Evolutionary conservation across 2,329 filamentous ascomycete genomes (phyloP).

Genomic region (Fusarium oligoseptatum): DNA sequence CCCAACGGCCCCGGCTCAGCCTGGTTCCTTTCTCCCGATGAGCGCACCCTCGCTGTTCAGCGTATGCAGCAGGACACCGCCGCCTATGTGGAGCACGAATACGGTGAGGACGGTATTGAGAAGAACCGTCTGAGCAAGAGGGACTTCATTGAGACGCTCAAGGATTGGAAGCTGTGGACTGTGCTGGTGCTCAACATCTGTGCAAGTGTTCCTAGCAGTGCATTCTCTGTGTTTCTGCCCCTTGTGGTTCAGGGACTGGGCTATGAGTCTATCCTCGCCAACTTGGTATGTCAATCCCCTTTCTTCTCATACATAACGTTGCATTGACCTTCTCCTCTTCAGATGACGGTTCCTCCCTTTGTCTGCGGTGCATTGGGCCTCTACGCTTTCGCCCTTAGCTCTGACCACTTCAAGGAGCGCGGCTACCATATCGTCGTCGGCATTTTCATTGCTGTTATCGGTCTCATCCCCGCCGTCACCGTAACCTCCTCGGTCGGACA

Average conservation of each 20-base stretch:
- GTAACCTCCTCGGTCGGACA: slow-evolving; percentile 38
- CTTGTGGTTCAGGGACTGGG: slow-evolving; percentile 46
- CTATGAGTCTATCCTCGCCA: slow-evolving; percentile 46
- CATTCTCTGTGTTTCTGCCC: slow-evolving; percentile 46
- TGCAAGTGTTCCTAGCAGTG: slow-evolving; percentile 45
- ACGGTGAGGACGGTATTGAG: slow-evolving; percentile 44
- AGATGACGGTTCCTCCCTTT: slow-evolving; percentile 48
- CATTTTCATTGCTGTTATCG: slow-evolving; percentile 39
- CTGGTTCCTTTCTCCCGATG: slow-evolving; percentile 42
- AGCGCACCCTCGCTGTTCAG: slow-evolving; percentile 39
- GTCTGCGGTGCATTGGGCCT: slow-evolving; percentile 47
- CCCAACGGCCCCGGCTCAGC: slow-evolving; percentile 44
- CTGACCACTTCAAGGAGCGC: slow-evolving; percentile 43
- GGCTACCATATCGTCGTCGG: slow-evolving; percentile 45
- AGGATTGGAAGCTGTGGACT: slow-evolving; percentile 47
- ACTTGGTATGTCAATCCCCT: slow-evolving; percentile 31
- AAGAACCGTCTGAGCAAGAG: slow-evolving; percentile 40
- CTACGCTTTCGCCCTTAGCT: slow-evolving; percentile 45
- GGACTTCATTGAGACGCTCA: slow-evolving; percentile 45
- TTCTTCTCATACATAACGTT: neutral
- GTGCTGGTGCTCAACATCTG: slow-evolving; percentile 45
- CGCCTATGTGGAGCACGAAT: slow-evolving; percentile 43
- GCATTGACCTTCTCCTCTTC: slow-evolving; percentile 2
- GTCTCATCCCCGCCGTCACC: slow-evolving; percentile 43
- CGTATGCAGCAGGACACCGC: slow-evolving; percentile 43